These are phyloP conservation scores for Coniophora puteana DNA, from an alignment of 1,284 basidiomycete genomes.

Conservation along the genomic window DNA sequence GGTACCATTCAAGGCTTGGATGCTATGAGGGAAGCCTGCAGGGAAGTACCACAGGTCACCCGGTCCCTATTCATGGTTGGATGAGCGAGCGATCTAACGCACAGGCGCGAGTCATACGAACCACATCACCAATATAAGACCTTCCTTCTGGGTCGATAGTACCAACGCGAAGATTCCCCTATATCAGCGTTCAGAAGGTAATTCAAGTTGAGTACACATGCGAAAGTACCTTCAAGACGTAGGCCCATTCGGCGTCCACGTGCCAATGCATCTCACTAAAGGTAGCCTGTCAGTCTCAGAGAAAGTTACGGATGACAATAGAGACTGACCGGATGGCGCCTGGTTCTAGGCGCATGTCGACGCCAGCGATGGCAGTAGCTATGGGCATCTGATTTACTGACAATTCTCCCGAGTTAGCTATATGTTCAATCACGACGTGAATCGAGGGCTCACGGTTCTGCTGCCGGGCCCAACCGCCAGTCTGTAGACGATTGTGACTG, in stretches of 20 bases:
- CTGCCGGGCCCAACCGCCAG: conserved; percentile 57
- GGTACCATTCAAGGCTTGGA: conserved; percentile 49
- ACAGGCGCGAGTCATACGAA: conserved; percentile 27
- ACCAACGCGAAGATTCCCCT: conserved; percentile 43
- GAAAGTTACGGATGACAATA: background rate
- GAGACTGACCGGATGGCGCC: conserved; percentile 44
- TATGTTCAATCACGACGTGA: background rate
- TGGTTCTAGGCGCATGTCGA: conserved; percentile 55
- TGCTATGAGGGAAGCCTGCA: conserved; percentile 34
- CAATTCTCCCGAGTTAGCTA: conserved; percentile 1
- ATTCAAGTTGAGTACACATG: too few relatives aligned
- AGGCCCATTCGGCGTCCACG: conserved; percentile 39
- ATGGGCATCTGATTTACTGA: conserved; percentile 40
- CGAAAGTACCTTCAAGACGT: background rate
- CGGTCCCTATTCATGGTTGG: conserved; percentile 27
- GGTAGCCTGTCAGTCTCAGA: conserved; percentile 3
- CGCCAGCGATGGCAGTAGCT: conserved; percentile 38
- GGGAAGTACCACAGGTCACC: conserved; percentile 63
- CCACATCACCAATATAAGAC: conserved; percentile 45
- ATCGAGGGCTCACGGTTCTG: conserved; percentile 39
- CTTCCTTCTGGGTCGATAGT: conserved; percentile 46
- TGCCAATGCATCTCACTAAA: conserved; percentile 61
- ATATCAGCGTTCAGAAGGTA: conserved; percentile 33
- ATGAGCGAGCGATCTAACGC: background rate
- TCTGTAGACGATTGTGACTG: conserved; percentile 49